Conservation (phyloP, 805 yeast genomes). For the Kuraishia molischiana region DNA sequence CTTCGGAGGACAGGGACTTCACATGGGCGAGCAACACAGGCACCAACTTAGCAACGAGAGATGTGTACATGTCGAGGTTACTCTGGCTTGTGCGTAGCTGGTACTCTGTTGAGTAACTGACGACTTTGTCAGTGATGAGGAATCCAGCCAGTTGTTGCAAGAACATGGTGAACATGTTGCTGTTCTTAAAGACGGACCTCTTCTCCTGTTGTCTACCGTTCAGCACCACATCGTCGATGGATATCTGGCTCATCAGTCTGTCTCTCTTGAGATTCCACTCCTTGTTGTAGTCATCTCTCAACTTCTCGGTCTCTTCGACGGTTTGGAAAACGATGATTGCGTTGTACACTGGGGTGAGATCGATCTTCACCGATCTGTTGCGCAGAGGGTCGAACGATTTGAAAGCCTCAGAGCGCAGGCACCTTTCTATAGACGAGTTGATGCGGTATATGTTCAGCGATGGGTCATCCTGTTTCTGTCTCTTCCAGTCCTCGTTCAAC, state of each 20-base stretch:
- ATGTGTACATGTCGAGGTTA: slow-evolving; percentile 69
- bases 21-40: slow-evolving; percentile 46
- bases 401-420: slow-evolving; percentile 45
- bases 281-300: slow-evolving; percentile 54
- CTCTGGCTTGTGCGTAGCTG: slow-evolving; percentile 53
- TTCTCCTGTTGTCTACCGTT: slow-evolving; percentile 14
- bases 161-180: slow-evolving; percentile 41
- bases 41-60: slow-evolving; percentile 45
- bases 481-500: slow-evolving; percentile 54
- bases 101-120: slow-evolving; percentile 53
- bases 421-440: slow-evolving; percentile 78
- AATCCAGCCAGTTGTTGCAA: slow-evolving; percentile 63
- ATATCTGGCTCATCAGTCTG: slow-evolving; percentile 52
- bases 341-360: slow-evolving; percentile 71
- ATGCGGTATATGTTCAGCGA: slow-evolving; percentile 50
- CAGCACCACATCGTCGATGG: neutral
- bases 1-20: slow-evolving; percentile 27
- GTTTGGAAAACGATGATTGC: slow-evolving; percentile 74
- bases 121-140: slow-evolving; percentile 62
- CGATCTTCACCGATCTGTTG: slow-evolving; percentile 36
- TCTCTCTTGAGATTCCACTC: slow-evolving; percentile 68
- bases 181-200: slow-evolving; percentile 19
- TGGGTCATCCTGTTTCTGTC: slow-evolving; percentile 30
- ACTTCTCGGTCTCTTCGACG: slow-evolving; percentile 50
- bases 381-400: slow-evolving; percentile 37